Percentiles rank a stretch among this genome's conserved stretches.
These are phyloP conservation scores for Pichia nanzhaoensis DNA, from an alignment of 805 yeast species.

Conservation along the genomic window DNA sequence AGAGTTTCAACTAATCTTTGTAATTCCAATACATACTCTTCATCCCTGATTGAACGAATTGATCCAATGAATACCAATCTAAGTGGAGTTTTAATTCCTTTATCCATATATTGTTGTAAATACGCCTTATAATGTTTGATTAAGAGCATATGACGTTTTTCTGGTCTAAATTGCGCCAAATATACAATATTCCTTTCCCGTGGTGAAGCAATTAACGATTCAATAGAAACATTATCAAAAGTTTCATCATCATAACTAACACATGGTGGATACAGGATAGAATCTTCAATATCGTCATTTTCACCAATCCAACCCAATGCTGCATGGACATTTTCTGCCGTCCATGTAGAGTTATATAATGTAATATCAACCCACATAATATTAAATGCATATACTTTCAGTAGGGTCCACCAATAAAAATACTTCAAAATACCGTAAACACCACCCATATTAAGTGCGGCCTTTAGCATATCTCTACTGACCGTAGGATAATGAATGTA, in stretches of 20 bases:
- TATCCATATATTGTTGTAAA: slow-evolving; percentile 20
- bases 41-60: slow-evolving; percentile 65
- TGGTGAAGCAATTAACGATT: slow-evolving; percentile 12
- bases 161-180: slow-evolving; percentile 92
- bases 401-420: slow-evolving; percentile 66
- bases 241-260: slow-evolving; percentile 27
- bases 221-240: slow-evolving; percentile 33
- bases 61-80: slow-evolving; percentile 76
- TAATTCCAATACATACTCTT: slow-evolving; percentile 46
- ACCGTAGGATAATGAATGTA: slow-evolving; percentile 95
- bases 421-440: slow-evolving; percentile 35
- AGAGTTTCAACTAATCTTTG: slow-evolving; percentile 37
- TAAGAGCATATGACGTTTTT: slow-evolving; percentile 77
- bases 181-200: slow-evolving; percentile 44
- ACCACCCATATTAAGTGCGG: slow-evolving; percentile 7
- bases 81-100: slow-evolving; percentile 32
- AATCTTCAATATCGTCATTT: slow-evolving; percentile 23
- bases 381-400: slow-evolving; percentile 54
- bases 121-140: slow-evolving; percentile 58
- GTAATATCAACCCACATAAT: slow-evolving; percentile 64
- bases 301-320: slow-evolving; percentile 52
- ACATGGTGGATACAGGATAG: slow-evolving; percentile 83
- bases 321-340: slow-evolving; percentile 59
- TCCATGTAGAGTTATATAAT: slow-evolving; percentile 88
- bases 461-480: slow-evolving; percentile 67